Conservation (phyloP, 805 yeast species). For the Metschnikowia aberdeeniae region DNA sequence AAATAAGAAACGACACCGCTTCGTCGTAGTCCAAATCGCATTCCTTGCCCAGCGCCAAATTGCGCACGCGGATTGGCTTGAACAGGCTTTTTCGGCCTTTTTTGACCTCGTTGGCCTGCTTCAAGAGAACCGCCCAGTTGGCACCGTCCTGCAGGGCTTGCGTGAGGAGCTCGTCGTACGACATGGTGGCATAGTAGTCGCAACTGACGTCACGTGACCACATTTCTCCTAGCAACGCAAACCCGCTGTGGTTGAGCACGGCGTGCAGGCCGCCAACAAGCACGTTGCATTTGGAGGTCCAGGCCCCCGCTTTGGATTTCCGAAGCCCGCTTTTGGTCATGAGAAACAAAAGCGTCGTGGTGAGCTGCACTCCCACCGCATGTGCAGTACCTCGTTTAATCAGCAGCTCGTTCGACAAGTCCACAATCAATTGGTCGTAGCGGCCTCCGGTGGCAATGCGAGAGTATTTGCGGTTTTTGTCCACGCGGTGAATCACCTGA, state of each 20-base stretch:
- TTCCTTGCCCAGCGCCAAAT: constrained; percentile 58
- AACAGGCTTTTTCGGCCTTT: constrained; percentile 45
- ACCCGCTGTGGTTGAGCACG: constrained; percentile 55
- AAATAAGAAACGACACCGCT: constrained; percentile 34
- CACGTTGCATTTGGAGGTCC: constrained; percentile 61
- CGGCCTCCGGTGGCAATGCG: constrained; percentile 90
- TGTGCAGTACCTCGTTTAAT: constrained; percentile 24
- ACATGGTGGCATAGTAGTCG: constrained; percentile 44
- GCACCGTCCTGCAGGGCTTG: constrained; percentile 68
- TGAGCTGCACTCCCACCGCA: constrained; percentile 86
- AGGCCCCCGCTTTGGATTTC: constrained; percentile 29
- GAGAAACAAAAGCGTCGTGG: constrained; percentile 42
- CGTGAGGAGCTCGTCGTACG: constrained; percentile 59
- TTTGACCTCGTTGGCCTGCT: constrained; percentile 48
- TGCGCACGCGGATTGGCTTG: constrained; percentile 73
- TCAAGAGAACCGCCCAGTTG: constrained; percentile 72
- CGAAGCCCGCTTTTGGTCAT: constrained; percentile 26
- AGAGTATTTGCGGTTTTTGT: constrained; percentile 40
- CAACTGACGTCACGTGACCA: constrained; percentile 82
- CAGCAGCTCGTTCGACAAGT: constrained; percentile 51
- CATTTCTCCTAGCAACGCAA: constrained; percentile 55
- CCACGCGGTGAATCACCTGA: constrained; percentile 71
- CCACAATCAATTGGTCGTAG: constrained; percentile 68
- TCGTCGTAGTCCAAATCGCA: constrained; percentile 72
- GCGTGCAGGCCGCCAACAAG: constrained; percentile 64